These are phyloP conservation scores for Elasticomyces elasticus DNA, from an alignment of 495 filamentous ascomycete genomes.

Conservation along the genomic window DNA sequence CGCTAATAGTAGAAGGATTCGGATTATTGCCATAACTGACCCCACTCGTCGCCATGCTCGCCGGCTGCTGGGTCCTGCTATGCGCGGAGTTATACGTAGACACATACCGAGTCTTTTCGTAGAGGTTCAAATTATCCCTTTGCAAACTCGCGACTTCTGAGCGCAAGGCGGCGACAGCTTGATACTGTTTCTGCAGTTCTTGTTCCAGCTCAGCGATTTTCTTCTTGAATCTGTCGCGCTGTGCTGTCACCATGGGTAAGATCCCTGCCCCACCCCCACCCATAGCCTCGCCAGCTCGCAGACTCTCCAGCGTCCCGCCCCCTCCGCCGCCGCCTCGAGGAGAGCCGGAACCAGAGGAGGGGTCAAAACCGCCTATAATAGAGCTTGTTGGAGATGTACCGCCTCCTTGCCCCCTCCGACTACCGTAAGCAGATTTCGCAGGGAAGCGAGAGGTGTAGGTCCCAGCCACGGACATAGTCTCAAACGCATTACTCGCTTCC, in stretches of 20 bases:
- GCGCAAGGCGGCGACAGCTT: slow-evolving; percentile 71
- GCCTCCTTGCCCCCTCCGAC: slow-evolving; percentile 41
- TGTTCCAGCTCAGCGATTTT: slow-evolving; percentile 84
- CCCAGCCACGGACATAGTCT: slow-evolving; percentile 84
- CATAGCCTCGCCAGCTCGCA: slow-evolving; percentile 54
- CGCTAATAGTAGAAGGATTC: slow-evolving; percentile 60
- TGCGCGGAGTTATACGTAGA: slow-evolving; percentile 70
- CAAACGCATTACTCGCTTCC: slow-evolving; percentile 70
- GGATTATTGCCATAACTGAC: slow-evolving; percentile 62
- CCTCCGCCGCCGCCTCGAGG: slow-evolving; percentile 3
- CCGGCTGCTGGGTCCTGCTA: background rate
- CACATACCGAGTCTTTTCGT: slow-evolving; percentile 95
- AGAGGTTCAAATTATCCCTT: slow-evolving; percentile 91
- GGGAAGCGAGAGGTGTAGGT: slow-evolving; percentile 79
- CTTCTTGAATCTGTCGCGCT: slow-evolving; percentile 97
- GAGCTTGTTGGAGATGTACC: slow-evolving; percentile 88
- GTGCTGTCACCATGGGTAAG: slow-evolving; percentile 94
- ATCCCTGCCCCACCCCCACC: slow-evolving; percentile 81
- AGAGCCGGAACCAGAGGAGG: slow-evolving; percentile 38
- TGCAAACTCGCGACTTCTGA: slow-evolving; percentile 88
- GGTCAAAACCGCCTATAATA: slow-evolving; percentile 92
- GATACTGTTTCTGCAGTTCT: slow-evolving; percentile 74
- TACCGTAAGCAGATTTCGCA: slow-evolving; percentile 52
- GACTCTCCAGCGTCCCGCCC: slow-evolving; percentile 38
- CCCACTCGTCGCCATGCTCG: slow-evolving; percentile 28